These are phyloP conservation scores for Entomortierella lignicola DNA, from an alignment of 192 early-diverging fungal species.

Conservation along the genomic window DNA sequence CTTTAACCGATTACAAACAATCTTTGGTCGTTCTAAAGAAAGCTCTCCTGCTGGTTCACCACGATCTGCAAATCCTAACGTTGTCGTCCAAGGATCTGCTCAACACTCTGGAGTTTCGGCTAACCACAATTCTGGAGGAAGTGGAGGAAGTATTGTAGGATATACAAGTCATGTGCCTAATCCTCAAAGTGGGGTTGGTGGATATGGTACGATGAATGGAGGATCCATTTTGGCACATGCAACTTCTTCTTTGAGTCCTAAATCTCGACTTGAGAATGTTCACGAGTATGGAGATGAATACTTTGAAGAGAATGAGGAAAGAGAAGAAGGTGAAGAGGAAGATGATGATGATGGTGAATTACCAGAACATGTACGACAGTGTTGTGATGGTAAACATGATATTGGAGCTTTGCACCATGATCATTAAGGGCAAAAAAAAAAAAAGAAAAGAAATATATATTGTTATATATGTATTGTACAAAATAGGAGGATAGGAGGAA, in stretches of 20 bases:
- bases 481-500: too few species aligned
- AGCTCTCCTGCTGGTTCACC: conserved; percentile 31
- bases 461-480: too few species aligned
- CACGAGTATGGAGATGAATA: conserved; percentile 29
- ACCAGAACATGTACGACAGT: conserved; percentile 48
- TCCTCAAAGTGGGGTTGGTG: conserved; percentile 17
- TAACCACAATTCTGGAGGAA: not conserved
- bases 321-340: conserved; percentile 17
- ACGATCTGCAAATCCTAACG: not conserved
- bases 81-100: not conserved
- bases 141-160: conserved; percentile 16
- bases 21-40: conserved; percentile 50
- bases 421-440: too few species aligned
- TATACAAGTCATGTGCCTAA: conserved; percentile 30
- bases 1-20: conserved; percentile 36
- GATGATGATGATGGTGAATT: conserved; percentile 45
- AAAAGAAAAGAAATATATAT: too few species aligned
- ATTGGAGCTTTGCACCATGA: conserved; percentile 39
- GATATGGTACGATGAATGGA: conserved; percentile 43
- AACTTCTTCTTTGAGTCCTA: conserved; percentile 23
- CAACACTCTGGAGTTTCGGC: not conserved
- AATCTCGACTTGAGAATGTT: not conserved
- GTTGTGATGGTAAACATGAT: conserved; percentile 52
- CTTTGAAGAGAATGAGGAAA: conserved; percentile 6
- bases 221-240: conserved; percentile 27